Conservation (phyloP, 805 yeast genomes). For the Zygosaccharomyces kombuchaensis region DNA sequence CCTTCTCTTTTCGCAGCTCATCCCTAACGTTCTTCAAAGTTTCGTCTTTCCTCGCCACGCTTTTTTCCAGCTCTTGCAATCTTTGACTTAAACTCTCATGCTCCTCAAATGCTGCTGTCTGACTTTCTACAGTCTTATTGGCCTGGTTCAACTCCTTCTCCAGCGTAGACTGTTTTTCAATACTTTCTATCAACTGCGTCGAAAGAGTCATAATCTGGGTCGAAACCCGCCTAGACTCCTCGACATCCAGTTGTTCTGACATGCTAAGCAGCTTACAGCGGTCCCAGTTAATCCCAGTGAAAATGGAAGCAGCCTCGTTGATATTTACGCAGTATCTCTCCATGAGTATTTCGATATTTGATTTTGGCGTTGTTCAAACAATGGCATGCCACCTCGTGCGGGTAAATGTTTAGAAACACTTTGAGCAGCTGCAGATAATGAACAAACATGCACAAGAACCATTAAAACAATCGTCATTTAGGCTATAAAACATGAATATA, state of each 20-base stretch:
- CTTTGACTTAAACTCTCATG: conserved; percentile 32
- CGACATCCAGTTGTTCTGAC: conserved; percentile 15
- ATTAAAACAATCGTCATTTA: neutral
- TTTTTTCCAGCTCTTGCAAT: conserved; percentile 34
- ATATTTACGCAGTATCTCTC: neutral
- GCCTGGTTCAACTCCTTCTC: conserved; percentile 48
- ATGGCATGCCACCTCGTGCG: conserved; percentile 2
- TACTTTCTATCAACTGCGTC: conserved; percentile 56
- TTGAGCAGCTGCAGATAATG: neutral
- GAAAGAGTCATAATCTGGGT: conserved; percentile 54
- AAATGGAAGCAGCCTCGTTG: neutral
- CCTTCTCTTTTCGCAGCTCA: conserved; percentile 30
- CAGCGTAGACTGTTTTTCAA: conserved; percentile 51
- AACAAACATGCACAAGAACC: conserved; percentile 1
- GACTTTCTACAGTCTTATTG: conserved; percentile 31
- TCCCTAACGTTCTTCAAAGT: conserved; percentile 35
- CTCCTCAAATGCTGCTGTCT: conserved; percentile 21
- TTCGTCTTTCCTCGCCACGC: conserved; percentile 17
- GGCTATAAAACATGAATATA: neutral
- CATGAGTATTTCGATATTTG: neutral
- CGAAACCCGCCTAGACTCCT: conserved; percentile 44
- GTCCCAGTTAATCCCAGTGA: neutral
- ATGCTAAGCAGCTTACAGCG: neutral
- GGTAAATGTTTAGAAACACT: neutral
- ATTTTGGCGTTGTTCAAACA: conserved; percentile 1